phyloP scores from a whole-genome alignment of 768 basidiomycete species.

The Trametes gibbosa region DNA sequence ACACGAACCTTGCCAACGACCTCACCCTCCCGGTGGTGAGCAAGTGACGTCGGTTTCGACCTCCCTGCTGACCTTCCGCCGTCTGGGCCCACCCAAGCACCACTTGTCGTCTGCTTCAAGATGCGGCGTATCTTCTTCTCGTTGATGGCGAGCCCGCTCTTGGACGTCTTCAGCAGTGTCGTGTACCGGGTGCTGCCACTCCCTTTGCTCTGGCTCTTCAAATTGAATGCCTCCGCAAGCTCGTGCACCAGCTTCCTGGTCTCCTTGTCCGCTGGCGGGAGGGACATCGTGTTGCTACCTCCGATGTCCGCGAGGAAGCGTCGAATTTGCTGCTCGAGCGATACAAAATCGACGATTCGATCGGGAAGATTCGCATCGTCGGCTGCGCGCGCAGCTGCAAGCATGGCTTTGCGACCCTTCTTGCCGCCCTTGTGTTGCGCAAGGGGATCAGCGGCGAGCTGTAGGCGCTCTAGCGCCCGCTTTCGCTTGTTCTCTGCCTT shows the following conservation, averaged over 20 bases:
- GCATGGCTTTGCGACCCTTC: conserved; percentile 68
- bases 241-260: conserved; percentile 75
- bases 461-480: conserved; percentile 54
- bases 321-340: conserved; percentile 69
- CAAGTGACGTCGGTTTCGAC: conserved; percentile 34
- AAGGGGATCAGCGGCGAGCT: conserved; percentile 62
- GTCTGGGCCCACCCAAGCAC: conserved; percentile 18
- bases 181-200: conserved; percentile 70
- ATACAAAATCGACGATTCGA: conserved; percentile 58
- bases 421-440: conserved; percentile 60
- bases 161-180: conserved; percentile 66
- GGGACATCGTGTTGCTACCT: conserved; percentile 50
- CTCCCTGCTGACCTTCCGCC: conserved; percentile 29
- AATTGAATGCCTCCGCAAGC: conserved; percentile 70
- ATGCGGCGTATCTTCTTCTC: conserved; percentile 58
- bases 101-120: conserved; percentile 33
- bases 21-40: conserved; percentile 74
- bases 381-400: conserved; percentile 51
- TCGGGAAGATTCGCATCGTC: conserved; percentile 42
- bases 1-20: conserved; percentile 73
- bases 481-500: conserved; percentile 75
- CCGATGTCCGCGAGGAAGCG: conserved; percentile 61
- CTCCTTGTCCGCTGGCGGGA: conserved; percentile 78
- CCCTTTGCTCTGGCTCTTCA: conserved; percentile 80
- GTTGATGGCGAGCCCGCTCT: conserved; percentile 51